Percentiles rank a stretch among this genome's conserved stretches.
Evolutionary conservation across 73 alveolate genomes (phyloP).

Genomic region (Durusdinium trenchii): DNA sequence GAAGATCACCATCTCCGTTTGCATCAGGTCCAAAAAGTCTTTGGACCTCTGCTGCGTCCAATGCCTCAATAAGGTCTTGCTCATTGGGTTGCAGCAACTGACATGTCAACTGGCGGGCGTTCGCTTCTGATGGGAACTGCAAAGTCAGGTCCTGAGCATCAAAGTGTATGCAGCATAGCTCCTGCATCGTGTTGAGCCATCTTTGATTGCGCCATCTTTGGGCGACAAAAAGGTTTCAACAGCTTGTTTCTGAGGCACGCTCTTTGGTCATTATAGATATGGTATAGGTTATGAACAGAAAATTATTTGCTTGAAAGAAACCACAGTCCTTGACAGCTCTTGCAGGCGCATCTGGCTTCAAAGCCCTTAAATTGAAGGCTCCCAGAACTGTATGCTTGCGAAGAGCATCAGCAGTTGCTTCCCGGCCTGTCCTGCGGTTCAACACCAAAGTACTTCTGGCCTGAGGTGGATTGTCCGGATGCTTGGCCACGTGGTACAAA

Average conservation of each 20-base stretch:
- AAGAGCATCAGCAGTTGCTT: not conserved
- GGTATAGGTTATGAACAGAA: not conserved
- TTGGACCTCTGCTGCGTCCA: not conserved
- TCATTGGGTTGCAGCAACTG: not conserved
- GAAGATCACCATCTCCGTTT: not conserved
- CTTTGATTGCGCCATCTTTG: not conserved
- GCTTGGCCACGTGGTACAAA: not conserved
- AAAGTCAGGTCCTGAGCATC: not conserved
- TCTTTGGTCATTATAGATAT: not conserved
- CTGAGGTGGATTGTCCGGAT: too few relatives aligned
- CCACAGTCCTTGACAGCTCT: not conserved
- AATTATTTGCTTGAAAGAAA: not conserved
- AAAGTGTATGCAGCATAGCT: not conserved
- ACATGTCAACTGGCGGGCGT: not conserved
- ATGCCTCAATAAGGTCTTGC: not conserved
- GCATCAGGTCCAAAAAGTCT: not conserved
- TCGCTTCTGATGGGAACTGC: not conserved
- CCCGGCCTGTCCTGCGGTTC: not conserved
- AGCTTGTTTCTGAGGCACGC: not conserved
- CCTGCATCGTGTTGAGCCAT: not conserved
- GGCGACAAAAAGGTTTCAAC: not conserved
- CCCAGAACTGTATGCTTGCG: not conserved
- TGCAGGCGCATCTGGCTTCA: not conserved
- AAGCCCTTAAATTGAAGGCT: not conserved
- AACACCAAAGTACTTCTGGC: not conserved